Evolutionary conservation across 2,329 filamentous ascomycete genomes (phyloP).

Genomic region (Acrocalymma vagum): DNA sequence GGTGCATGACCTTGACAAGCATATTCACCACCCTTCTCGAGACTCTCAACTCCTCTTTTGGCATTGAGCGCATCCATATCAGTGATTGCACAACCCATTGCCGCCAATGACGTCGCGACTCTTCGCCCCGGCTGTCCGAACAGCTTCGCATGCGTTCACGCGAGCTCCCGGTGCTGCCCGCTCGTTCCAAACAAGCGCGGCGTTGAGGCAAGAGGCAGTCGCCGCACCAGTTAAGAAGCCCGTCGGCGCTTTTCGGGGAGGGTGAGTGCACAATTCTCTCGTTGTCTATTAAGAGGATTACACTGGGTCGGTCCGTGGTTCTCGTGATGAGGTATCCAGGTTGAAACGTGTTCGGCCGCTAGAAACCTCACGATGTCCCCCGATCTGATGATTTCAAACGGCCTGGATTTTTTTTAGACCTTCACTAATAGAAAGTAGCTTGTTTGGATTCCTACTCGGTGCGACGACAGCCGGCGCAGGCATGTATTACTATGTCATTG

Average conservation of each 20-base stretch:
- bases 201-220: slow-evolving; percentile 41
- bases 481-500: slow-evolving; percentile 91
- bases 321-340: too few relatives aligned
- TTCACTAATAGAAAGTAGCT: slow-evolving; percentile 57
- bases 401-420: not conserved
- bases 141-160: slow-evolving; percentile 26
- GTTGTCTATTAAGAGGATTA: not conserved
- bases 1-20: too few relatives aligned
- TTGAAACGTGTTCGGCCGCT: too few relatives aligned
- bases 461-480: slow-evolving; percentile 79
- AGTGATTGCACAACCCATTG: too few relatives aligned
- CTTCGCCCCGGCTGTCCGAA: slow-evolving; percentile 50
- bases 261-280: slow-evolving; percentile 59
- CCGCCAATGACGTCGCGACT: slow-evolving; percentile 56
- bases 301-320: too few relatives aligned
- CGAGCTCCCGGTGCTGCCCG: slow-evolving; percentile 28
- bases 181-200: slow-evolving; percentile 52
- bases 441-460: slow-evolving; percentile 92
- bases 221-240: slow-evolving; percentile 66
- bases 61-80: too few relatives aligned
- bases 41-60: too few relatives aligned
- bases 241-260: slow-evolving; percentile 75
- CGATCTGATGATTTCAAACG: not conserved
- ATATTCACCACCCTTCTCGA: too few relatives aligned
- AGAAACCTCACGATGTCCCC: too few relatives aligned